A percentile compares a stretch with the other conserved stretches of the same genome.
Evolutionary conservation across 2,329 filamentous ascomycete genomes (phyloP).

Genomic region (Aspergillus brasiliensis): DNA sequence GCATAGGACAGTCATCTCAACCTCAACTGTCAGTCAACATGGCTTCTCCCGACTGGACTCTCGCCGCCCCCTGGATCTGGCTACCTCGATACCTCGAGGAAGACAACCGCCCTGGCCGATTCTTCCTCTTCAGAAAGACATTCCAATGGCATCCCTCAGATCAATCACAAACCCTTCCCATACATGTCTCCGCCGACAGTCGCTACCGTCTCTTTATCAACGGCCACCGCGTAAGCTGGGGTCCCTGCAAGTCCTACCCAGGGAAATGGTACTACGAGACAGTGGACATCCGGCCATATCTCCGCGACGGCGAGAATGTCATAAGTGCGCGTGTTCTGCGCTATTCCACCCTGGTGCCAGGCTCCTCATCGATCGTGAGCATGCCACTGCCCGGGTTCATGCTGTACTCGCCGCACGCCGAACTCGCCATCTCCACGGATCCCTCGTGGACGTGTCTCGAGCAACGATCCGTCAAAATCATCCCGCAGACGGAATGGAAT

Average conservation of each 20-base stretch:
- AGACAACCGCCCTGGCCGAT: background rate
- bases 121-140: conserved; percentile 10
- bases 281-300: conserved; percentile 2
- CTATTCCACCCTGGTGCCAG: conserved; percentile 1
- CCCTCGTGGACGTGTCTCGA: background rate
- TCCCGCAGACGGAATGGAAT: conserved; percentile 4
- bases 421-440: background rate
- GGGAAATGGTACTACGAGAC: conserved; percentile 13
- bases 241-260: conserved; percentile 9
- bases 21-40: too few relatives aligned
- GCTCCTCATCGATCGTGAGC: conserved; percentile 6
- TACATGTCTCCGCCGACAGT: conserved; percentile 14
- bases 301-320: background rate
- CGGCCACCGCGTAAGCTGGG: conserved; percentile 5
- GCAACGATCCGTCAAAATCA: background rate
- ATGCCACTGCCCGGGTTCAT: conserved; percentile 7
- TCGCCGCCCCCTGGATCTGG: conserved; percentile 9
- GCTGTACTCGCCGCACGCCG: background rate
- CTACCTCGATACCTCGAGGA: background rate
- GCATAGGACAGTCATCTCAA: too few relatives aligned
- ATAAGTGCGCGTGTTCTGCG: conserved; percentile 9
- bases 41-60: background rate
- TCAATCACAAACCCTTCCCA: too few relatives aligned
- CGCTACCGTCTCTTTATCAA: conserved; percentile 15
- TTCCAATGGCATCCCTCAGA: background rate